These are phyloP conservation scores for Gardenia jasminoides DNA, from an alignment of 257 asterid species.

Conservation along the genomic window DNA sequence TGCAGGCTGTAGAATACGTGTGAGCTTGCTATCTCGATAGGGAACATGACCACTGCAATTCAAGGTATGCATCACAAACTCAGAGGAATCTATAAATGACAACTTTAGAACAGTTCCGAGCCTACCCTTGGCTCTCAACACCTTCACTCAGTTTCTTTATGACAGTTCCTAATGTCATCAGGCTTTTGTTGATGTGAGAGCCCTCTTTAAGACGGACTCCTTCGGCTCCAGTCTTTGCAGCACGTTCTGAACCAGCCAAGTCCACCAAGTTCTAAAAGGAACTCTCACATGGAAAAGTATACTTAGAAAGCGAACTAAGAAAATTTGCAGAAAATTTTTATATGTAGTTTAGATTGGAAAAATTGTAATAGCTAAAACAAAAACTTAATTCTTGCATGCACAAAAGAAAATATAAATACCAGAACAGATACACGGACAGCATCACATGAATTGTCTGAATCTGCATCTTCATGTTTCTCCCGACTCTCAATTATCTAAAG, in stretches of 20 bases:
- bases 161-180: slow-evolving; percentile 96
- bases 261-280: slow-evolving; percentile 84
- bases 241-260: slow-evolving; percentile 99
- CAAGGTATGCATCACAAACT: slow-evolving; percentile 20
- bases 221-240: slow-evolving; percentile 99
- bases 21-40: slow-evolving; percentile 95
- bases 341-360: neutral
- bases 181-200: slow-evolving; percentile 94
- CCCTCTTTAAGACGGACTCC: slow-evolving; percentile 98
- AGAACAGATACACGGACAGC: slow-evolving; percentile 98
- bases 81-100: neutral
- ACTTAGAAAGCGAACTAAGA: neutral
- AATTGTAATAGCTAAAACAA: neutral
- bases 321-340: neutral
- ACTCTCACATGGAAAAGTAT: slow-evolving; percentile 6
- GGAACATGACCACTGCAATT: slow-evolving; percentile 94
- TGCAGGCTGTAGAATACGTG: slow-evolving; percentile 96
- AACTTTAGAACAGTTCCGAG: slow-evolving; percentile 21
- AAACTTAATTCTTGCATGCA: neutral
- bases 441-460: slow-evolving; percentile 70
- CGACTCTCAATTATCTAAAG: slow-evolving; percentile 88
- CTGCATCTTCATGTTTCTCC: slow-evolving; percentile 64
- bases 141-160: slow-evolving; percentile 98
- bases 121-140: slow-evolving; percentile 97
- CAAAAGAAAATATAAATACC: slow-evolving; percentile 47